Conservation (phyloP, 441 rosid genomes). For the Aleurites moluccanus region DNA sequence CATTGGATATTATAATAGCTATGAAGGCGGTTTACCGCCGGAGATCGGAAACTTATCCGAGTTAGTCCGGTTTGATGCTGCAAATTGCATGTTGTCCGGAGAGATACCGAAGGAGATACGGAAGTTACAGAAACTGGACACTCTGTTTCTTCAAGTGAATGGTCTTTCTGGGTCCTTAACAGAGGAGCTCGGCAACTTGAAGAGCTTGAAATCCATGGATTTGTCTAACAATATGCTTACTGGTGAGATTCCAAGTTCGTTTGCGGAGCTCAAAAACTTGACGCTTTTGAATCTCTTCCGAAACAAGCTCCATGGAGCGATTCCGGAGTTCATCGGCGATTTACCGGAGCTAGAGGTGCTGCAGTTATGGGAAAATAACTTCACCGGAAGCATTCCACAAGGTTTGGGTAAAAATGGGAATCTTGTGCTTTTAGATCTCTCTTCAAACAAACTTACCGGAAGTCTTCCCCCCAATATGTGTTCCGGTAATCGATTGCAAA, state of each 20-base stretch:
- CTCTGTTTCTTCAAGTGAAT: slow-evolving; percentile 91
- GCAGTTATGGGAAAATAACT: slow-evolving; percentile 94
- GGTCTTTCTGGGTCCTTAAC: slow-evolving; percentile 60
- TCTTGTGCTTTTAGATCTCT: slow-evolving; percentile 65
- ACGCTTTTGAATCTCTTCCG: slow-evolving; percentile 82
- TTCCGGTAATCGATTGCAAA: slow-evolving; percentile 63
- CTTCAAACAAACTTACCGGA: slow-evolving; percentile 87
- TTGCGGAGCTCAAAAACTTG: slow-evolving; percentile 62
- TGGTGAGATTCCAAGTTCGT: slow-evolving; percentile 75
- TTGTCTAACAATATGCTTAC: slow-evolving; percentile 77
- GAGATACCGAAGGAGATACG: slow-evolving; percentile 70
- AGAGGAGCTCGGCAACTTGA: slow-evolving; percentile 60
- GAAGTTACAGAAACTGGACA: slow-evolving; percentile 71
- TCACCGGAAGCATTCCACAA: slow-evolving; percentile 80
- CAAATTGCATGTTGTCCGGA: slow-evolving; percentile 76
- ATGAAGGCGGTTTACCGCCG: slow-evolving; percentile 62
- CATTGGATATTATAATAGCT: slow-evolving; percentile 76
- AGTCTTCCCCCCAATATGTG: slow-evolving; percentile 79
- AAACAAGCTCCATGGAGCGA: slow-evolving; percentile 81
- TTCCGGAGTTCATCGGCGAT: slow-evolving; percentile 81
- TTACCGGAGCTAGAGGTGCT: slow-evolving; percentile 77
- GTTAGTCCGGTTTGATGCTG: slow-evolving; percentile 71
- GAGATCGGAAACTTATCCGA: slow-evolving; percentile 84
- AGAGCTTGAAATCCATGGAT: slow-evolving; percentile 84
- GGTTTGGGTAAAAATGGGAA: slow-evolving; percentile 68